These are phyloP conservation scores for Quercus berberidifolia DNA, from an alignment of 306 rosid genomes.

Conservation along the genomic window DNA sequence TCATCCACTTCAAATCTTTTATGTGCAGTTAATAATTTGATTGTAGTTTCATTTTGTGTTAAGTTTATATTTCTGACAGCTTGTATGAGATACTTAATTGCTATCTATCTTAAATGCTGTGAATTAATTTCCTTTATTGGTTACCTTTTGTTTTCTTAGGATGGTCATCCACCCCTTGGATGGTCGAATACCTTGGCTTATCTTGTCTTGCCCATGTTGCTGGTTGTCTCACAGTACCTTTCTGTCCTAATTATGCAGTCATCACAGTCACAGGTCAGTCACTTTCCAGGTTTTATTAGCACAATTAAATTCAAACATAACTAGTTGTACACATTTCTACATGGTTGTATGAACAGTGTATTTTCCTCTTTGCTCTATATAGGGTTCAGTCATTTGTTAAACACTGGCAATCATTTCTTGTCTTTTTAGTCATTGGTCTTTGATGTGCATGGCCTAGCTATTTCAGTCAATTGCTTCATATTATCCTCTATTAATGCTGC, in stretches of 20 bases:
- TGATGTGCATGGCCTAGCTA: conserved; percentile 14
- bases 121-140: conserved; percentile 12
- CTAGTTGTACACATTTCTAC: conserved; percentile 2
- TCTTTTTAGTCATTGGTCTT: not conserved
- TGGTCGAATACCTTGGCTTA: conserved; percentile 98
- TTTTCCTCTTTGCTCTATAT: not conserved
- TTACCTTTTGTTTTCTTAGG: conserved; percentile 52
- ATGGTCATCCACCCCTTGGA: conserved; percentile 99
- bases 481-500: not conserved
- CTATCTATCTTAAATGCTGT: conserved; percentile 3
- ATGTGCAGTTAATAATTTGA: not conserved
- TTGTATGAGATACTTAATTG: not conserved
- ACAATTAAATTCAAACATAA: conserved; percentile 5
- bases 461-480: not conserved
- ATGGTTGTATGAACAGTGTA: conserved; percentile 7
- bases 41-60: conserved; percentile 7
- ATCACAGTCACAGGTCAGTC: conserved; percentile 93
- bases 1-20: not conserved
- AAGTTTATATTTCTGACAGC: conserved; percentile 1
- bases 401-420: not conserved
- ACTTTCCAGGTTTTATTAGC: conserved; percentile 18
- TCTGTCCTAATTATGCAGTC: conserved; percentile 97
- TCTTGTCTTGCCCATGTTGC: conserved; percentile 85
- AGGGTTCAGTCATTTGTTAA: conserved; percentile 2
- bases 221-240: conserved; percentile 78